Conservation (phyloP, 495 filamentous ascomycete species). For the Daldinia caldariorum region DNA sequence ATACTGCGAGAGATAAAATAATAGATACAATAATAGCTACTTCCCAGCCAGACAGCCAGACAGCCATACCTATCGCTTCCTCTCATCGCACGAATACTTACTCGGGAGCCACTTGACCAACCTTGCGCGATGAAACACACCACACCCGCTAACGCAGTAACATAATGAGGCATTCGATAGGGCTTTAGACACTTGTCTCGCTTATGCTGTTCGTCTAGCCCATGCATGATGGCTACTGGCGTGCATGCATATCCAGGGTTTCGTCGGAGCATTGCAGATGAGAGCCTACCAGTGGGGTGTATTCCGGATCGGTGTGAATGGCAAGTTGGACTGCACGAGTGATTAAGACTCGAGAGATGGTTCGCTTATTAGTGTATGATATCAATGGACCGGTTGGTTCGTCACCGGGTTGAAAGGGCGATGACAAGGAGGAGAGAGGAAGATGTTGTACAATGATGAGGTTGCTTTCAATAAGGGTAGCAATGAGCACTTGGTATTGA, state of each 20-base stretch:
- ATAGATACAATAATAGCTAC: slow-evolving; percentile 23
- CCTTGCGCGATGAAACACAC: slow-evolving; percentile 32
- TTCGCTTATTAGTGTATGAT: slow-evolving; percentile 21
- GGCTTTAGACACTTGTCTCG: slow-evolving; percentile 46
- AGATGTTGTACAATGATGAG: neutral
- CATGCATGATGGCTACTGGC: slow-evolving; percentile 41
- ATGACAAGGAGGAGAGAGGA: neutral
- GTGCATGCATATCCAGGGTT: slow-evolving; percentile 42
- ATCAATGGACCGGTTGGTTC: slow-evolving; percentile 7
- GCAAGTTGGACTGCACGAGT: slow-evolving; percentile 31
- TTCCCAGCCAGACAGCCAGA: no score
- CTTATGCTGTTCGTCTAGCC: slow-evolving; percentile 46
- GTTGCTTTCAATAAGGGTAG: neutral
- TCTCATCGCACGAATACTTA: slow-evolving; percentile 20
- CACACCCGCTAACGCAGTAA: slow-evolving; percentile 20
- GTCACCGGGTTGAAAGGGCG: slow-evolving; percentile 10
- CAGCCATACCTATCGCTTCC: neutral
- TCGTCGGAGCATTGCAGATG: slow-evolving; percentile 41
- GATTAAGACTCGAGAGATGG: slow-evolving; percentile 22
- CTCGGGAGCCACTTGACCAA: slow-evolving; percentile 16
- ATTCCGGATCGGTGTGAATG: slow-evolving; percentile 45
- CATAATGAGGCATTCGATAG: slow-evolving; percentile 40
- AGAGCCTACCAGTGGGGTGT: slow-evolving; percentile 44
- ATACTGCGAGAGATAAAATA: slow-evolving; percentile 39
- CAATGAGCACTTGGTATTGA: neutral